Base-by-base conservation (phyloP, 2,329 filamentous ascomycete genomes). In the Fusarium brachygibbosum region DNA sequence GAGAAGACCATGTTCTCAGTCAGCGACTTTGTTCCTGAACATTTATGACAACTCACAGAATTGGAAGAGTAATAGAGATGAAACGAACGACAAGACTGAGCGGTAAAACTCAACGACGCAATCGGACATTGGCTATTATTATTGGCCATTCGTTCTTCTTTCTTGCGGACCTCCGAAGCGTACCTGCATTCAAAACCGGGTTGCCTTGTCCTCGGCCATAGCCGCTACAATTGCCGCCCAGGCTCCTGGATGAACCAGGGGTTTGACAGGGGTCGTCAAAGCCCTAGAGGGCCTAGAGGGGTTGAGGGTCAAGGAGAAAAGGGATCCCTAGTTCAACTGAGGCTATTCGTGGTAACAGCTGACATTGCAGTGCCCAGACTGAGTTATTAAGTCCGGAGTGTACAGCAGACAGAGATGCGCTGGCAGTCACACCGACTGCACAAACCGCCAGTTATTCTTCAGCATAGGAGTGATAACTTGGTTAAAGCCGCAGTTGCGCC, bases 371-470 rank as follows among this genome's bases (percentile, higher is more conserved):
- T 62, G 29, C 45, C 32, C 23, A 35, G 21, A n/a, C n/a, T n/a
- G n/a, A 38, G 21, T 23, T 42, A n/a, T 48, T 44, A 46, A 41
- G 21, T 21, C 38, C 21, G 21, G 16, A 46, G 58, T 29, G 53
- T 42, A 60, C 50, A 44, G 35, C 67, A 63, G 67, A 32, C 19
- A 68, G n/a, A 28, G 46, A 70, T 70, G 67, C 58, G 67, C 50
- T 70, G 67, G 67, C 63, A 44, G 49, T 68, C 46, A 25, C 53
- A 57, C 58, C 56, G 56, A 58, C 50, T 25, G 38, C 28, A 25
- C 40, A 42, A 45, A 21, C 40, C 28, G 23, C 37, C 45, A 48
- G 29, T 14, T n/a, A 48, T 48, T 46, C 58, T 44, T 54, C 11
- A 25, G 45, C 29, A 51, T 25, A 23, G n/a, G 37, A 34, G 17